A percentile compares a stretch with the other conserved stretches of the same genome.
Conservation (phyloP, 2,329 filamentous ascomycete genomes). For the Pseudogymnoascus sp. region DNA sequence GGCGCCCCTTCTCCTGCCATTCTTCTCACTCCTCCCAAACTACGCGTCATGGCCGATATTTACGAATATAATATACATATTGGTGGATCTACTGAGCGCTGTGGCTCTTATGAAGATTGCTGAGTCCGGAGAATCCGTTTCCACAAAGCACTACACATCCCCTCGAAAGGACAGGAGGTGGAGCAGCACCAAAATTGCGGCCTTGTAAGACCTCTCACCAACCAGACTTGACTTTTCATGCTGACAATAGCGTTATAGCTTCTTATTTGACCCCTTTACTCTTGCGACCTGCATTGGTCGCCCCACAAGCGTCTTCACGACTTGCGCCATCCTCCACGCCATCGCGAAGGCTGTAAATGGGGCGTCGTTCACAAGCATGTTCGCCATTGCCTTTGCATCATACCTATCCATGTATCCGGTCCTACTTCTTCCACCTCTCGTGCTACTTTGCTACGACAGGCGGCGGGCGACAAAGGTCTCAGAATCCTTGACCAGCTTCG, state of each 20-base stretch:
- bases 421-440: slow-evolving; percentile 75
- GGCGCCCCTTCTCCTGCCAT: slow-evolving; percentile 77
- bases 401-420: slow-evolving; percentile 91
- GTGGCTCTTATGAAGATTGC: slow-evolving; percentile 73
- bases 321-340: slow-evolving; percentile 78
- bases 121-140: slow-evolving; percentile 69
- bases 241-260: slow-evolving; percentile 45
- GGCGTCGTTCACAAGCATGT: slow-evolving; percentile 66
- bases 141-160: slow-evolving; percentile 9
- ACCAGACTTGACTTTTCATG: background rate
- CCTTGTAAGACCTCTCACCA: slow-evolving; percentile 53
- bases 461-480: slow-evolving; percentile 25
- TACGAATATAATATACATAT: slow-evolving; percentile 73
- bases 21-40: slow-evolving; percentile 79
- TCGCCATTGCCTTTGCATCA: slow-evolving; percentile 78
- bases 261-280: slow-evolving; percentile 91
- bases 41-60: slow-evolving; percentile 59
- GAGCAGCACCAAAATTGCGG: slow-evolving; percentile 52
- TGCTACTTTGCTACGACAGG: slow-evolving; percentile 73
- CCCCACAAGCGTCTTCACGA: slow-evolving; percentile 83
- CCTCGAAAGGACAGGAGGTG: slow-evolving; percentile 10
- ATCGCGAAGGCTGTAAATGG: slow-evolving; percentile 74
- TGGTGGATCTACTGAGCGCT: slow-evolving; percentile 76
- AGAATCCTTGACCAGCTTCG: slow-evolving; percentile 44
- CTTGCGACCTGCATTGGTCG: slow-evolving; percentile 85